phyloP scores from a whole-genome alignment of 805 yeast species.

The Monosporozyma yasuniensis region DNA sequence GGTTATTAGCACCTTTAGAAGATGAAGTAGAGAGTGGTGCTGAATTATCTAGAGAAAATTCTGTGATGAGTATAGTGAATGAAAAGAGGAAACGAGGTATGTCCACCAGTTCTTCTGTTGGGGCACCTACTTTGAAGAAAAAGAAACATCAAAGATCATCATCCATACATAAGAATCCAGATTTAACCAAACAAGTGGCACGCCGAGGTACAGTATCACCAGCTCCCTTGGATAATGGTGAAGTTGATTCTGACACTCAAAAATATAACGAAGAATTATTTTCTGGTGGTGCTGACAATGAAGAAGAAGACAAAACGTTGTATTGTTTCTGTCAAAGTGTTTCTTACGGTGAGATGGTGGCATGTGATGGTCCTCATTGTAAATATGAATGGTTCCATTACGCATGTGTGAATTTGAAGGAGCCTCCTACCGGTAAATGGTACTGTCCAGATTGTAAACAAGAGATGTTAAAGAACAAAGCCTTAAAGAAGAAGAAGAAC shows the following conservation, averaged over 20 bases:
- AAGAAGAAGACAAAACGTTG: slow-evolving; percentile 55
- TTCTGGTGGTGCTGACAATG: slow-evolving; percentile 27
- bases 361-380: slow-evolving; percentile 87
- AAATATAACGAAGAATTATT: slow-evolving; percentile 26
- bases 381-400: slow-evolving; percentile 93
- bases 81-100: slow-evolving; percentile 17
- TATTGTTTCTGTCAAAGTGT: slow-evolving; percentile 93
- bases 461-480: slow-evolving; percentile 27
- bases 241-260: slow-evolving; percentile 1
- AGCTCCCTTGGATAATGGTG: neutral
- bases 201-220: neutral
- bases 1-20: slow-evolving; percentile 55
- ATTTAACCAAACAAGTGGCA: neutral
- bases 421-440: slow-evolving; percentile 91
- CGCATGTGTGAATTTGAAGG: slow-evolving; percentile 81
- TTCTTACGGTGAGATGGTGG: slow-evolving; percentile 94
- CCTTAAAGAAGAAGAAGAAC: slow-evolving; percentile 17
- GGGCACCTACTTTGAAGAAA: slow-evolving; percentile 12
- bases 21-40: slow-evolving; percentile 29
- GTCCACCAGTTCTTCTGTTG: slow-evolving; percentile 9
- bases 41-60: slow-evolving; percentile 26
- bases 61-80: slow-evolving; percentile 14
- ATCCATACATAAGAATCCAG: slow-evolving; percentile 4
- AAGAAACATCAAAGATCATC: slow-evolving; percentile 15
- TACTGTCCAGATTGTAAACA: slow-evolving; percentile 76